Evolutionary conservation across 2,329 filamentous ascomycete species (phyloP), one percentile per base, ranked within the genome.

Genomic region (Geoglossum cookeanum): DNA sequence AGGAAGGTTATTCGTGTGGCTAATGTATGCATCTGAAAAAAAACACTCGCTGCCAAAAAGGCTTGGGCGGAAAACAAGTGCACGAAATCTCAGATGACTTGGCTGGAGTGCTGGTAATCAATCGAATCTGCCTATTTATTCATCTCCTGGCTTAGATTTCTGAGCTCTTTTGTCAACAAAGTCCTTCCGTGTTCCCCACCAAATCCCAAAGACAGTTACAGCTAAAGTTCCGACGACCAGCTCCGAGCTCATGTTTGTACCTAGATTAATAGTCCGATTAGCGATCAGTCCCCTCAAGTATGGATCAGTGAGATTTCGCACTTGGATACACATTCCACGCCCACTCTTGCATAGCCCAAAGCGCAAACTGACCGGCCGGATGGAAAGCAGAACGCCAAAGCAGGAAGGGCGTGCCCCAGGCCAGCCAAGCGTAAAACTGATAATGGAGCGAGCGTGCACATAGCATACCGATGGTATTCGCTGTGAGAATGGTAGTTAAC

Each of bases 241-340:
- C 60, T 71, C 68, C 4, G 83, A 86, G 67, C 83, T 86, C 39
- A 67, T 61, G 57, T 75, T 69, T 37, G 83, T 85, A 67, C 55
- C 55, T 57, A 32, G 11, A 17, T 30, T n/a, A 22, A 51, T 17
- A 39, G 1, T 39, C 13, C 27, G 30, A 42, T 39, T 17, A 33
- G 27, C 45, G 9, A 3, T 44, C 32, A 15, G 22, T 33, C 30
- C 29, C 7, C n/a, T n/a, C 22, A n/a, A 17, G 15, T 6, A 15
- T 37, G 17, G n/a, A 15, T 48, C 9, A 22, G 22, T 2, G 33
- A 7, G 22, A 35, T 11, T 8, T 6, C 55, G 7, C n/a, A 58
- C 88, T 94, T n/a, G 90, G 90, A 67, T 85, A 96, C 8, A 90
- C 81, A 64, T 96, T 94, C 90, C 90, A 96, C 11, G 86, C 87